phyloP scores from a whole-genome alignment of 305 asterid species.

The Fraxinus platypoda region DNA sequence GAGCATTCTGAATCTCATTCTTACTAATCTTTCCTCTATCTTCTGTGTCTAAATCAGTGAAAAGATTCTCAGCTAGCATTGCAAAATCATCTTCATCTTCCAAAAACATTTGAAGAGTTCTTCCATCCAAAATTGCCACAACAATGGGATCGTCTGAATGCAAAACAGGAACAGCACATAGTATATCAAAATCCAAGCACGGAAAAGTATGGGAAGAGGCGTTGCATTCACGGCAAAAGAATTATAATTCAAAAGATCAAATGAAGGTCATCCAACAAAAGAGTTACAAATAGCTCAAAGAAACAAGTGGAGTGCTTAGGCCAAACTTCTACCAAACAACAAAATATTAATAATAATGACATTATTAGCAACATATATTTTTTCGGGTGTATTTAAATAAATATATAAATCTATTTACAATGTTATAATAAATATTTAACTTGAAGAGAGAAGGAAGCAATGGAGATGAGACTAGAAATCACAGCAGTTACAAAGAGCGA shows the following conservation, averaged over 20 bases:
- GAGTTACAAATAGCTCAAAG: background rate
- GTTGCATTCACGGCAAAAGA: background rate
- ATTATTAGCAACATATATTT: background rate
- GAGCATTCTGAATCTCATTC: conserved; percentile 48
- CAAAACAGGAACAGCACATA: conserved; percentile 15
- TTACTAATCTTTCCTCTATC: conserved; percentile 55
- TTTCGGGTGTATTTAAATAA: background rate
- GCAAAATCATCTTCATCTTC: conserved; percentile 76
- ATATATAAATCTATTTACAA: background rate
- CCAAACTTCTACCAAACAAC: conserved; percentile 5
- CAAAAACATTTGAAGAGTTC: conserved; percentile 37
- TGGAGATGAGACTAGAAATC: background rate
- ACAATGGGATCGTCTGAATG: conserved; percentile 50
- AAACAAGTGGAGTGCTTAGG: conserved; percentile 4
- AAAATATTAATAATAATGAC: background rate
- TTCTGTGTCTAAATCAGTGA: conserved; percentile 57
- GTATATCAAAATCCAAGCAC: background rate
- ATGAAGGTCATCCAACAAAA: background rate
- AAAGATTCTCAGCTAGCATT: conserved; percentile 61
- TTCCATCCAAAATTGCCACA: conserved; percentile 49
- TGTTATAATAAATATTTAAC: background rate
- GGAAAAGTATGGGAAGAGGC: background rate
- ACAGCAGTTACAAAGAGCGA: background rate
- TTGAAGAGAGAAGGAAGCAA: background rate
- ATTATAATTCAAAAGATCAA: background rate